These are phyloP conservation scores for Diaporthe caulivora DNA, from an alignment of 2,329 filamentous ascomycete species.

Conservation along the genomic window DNA sequence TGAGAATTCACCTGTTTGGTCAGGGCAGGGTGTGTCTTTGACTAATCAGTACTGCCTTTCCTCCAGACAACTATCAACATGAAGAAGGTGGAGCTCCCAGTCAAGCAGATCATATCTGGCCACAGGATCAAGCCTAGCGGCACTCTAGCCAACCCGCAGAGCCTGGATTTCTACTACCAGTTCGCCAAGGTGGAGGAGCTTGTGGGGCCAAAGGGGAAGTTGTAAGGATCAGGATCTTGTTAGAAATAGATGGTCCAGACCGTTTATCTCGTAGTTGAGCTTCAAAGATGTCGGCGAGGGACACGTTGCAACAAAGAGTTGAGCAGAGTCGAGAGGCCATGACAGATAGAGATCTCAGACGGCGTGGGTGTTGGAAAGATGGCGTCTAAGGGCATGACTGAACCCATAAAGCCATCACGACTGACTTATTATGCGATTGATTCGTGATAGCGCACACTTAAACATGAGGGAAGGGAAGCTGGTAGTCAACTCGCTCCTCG, in stretches of 20 bases:
- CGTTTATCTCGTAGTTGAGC: background rate
- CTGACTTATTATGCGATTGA: background rate
- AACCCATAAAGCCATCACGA: background rate
- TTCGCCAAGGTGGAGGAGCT: slow-evolving; percentile 80
- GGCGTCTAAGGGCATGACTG: background rate
- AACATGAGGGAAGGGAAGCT: background rate
- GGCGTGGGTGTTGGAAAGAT: background rate
- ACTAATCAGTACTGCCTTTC: background rate
- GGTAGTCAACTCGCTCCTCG: background rate
- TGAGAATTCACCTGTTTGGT: background rate
- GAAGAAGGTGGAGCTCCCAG: slow-evolving; percentile 87
- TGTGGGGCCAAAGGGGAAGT: slow-evolving; percentile 58
- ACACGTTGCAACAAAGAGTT: background rate
- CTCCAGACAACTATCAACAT: slow-evolving; percentile 81
- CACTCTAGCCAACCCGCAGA: slow-evolving; percentile 81
- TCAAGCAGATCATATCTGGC: slow-evolving; percentile 87
- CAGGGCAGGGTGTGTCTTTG: background rate
- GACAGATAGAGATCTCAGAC: background rate
- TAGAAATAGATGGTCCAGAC: background rate
- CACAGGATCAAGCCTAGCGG: slow-evolving; percentile 80
- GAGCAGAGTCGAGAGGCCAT: background rate
- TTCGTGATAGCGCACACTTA: background rate
- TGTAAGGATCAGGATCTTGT: slow-evolving; percentile 51
- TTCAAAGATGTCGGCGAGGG: background rate
- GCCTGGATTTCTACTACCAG: slow-evolving; percentile 82